Percentiles rank a stretch among this genome's conserved stretches.
Conservation (phyloP, 2,329 filamentous ascomycete species). For the Ophiostoma montium region DNA sequence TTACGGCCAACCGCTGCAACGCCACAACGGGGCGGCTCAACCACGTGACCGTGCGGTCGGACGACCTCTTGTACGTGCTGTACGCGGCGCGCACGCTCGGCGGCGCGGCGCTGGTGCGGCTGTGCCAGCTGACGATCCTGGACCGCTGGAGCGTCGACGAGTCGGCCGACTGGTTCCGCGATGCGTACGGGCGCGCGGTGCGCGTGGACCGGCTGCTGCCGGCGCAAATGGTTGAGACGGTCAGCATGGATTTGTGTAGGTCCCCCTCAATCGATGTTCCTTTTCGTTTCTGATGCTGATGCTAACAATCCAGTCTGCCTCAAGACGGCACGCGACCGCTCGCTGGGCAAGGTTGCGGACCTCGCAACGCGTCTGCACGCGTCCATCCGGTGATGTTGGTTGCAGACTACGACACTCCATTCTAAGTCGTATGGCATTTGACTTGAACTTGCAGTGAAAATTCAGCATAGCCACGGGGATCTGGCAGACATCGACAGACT, state of each 20-base stretch:
- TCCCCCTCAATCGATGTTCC: too few relatives aligned
- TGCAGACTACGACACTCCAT: too few relatives aligned
- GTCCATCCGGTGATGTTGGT: not conserved
- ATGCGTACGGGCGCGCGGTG: not conserved
- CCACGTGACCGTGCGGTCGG: not conserved
- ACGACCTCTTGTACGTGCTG: constrained; percentile 9
- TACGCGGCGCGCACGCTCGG: constrained; percentile 8
- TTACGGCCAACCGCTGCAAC: constrained; percentile 2
- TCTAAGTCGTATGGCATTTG: too few relatives aligned
- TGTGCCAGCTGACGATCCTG: constrained; percentile 8
- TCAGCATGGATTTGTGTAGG: constrained; percentile 7
- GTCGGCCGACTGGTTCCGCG: constrained; percentile 3
- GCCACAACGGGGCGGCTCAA: constrained; percentile 2
- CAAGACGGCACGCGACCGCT: constrained; percentile 3
- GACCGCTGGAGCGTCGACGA: constrained; percentile 10
- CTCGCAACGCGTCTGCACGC: constrained; percentile 1
- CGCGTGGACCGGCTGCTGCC: constrained; percentile 2
- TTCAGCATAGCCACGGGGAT: too few relatives aligned
- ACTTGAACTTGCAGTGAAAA: too few relatives aligned
- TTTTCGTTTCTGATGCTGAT: not conserved
- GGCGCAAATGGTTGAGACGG: constrained; percentile 1
- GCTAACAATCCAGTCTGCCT: constrained; percentile 1
- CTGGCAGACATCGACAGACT: too few relatives aligned
- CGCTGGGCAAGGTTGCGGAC: constrained; percentile 2
- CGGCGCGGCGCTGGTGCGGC: constrained; percentile 2